Evolutionary conservation across 495 filamentous ascomycete species (phyloP).

Genomic region (Immersiella caudata): DNA sequence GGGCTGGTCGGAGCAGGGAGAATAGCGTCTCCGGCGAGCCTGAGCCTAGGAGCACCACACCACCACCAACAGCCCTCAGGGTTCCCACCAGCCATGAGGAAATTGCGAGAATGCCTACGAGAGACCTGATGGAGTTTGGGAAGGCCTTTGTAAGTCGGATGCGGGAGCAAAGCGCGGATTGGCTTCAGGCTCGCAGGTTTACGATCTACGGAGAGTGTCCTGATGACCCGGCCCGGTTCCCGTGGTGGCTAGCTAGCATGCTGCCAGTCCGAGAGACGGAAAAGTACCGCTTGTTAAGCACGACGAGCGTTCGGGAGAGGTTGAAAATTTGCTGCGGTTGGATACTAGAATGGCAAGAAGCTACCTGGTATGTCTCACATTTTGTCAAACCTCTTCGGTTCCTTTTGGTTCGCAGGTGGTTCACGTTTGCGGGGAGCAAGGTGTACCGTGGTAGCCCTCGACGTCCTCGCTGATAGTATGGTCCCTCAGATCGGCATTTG

Average conservation of each 20-base stretch:
- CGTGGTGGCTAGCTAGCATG: constrained; percentile 89
- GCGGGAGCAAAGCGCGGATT: constrained; percentile 65
- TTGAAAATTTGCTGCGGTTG: constrained; percentile 77
- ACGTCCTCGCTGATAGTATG: constrained; percentile 7
- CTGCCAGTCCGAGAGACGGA: constrained; percentile 75
- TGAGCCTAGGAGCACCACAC: neutral
- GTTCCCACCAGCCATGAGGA: constrained; percentile 35
- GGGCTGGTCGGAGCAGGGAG: neutral
- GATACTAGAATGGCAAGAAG: constrained; percentile 72
- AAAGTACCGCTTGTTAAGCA: constrained; percentile 73
- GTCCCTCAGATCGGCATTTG: constrained; percentile 10
- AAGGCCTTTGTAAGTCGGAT: constrained; percentile 68
- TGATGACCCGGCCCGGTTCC: constrained; percentile 72
- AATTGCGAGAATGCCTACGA: constrained; percentile 67
- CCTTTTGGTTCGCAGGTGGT: neutral
- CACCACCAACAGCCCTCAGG: neutral
- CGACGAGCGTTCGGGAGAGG: constrained; percentile 74
- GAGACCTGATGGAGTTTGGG: constrained; percentile 64
- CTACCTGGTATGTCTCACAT: constrained; percentile 58
- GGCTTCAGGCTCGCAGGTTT: constrained; percentile 71
- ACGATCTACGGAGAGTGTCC: constrained; percentile 77
- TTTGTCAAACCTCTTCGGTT: neutral
- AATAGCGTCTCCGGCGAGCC: neutral
- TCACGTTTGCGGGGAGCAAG: neutral
- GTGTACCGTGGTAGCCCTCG: neutral